Evolutionary conservation across 2,329 filamentous ascomycete species (phyloP), one percentile per base, ranked within the genome.

Genomic region (Fusarium zealandicum): DNA sequence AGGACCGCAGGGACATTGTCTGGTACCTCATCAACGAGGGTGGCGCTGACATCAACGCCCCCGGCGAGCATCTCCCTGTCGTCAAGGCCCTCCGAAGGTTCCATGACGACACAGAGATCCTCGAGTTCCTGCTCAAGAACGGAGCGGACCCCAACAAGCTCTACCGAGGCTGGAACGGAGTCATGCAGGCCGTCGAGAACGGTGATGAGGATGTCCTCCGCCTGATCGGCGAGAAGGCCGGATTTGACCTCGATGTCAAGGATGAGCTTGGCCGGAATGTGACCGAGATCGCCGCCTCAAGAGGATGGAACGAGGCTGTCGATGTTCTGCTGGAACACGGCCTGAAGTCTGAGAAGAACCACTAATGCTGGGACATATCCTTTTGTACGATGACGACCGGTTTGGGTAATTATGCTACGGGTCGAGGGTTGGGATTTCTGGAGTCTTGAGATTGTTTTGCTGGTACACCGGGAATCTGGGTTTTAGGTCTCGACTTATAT

Each of bases 1-100:
- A 90, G 70, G 76, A 83, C 20, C 79, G 80, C 61, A 82, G 80
- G 37, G 80, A 82, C 1, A 88, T 89, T 50, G 84, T 88, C 33
- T 70, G 70, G 4, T 89, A 78, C 73, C 78, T 90, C 9, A 76
- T 90, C 51, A 78, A 83, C 41, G 81, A 86, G 56, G 85, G 80
- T 1, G 80, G 80, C 8, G 87, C 86, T 0, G 84, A 89, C 64
- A 80, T 85, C 37, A 89, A 89, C 67, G 77, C 83, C 0, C 86
- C 87, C 0, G 87, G 87, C 16, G 87, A 90, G 75, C 87, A 90
- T 70, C 73, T 90, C 10, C 87, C 87, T 7, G 80, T 90, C 46
- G 86, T 90, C 69, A 90, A 90, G 71, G 84, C 87, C 2, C 78
- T 90, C 37, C 81, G 87, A 4, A 77, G 84, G 17, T 82, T 82